Evolutionary conservation across 805 yeast genomes (phyloP).

Genomic region (Myxozyma geophila): DNA sequence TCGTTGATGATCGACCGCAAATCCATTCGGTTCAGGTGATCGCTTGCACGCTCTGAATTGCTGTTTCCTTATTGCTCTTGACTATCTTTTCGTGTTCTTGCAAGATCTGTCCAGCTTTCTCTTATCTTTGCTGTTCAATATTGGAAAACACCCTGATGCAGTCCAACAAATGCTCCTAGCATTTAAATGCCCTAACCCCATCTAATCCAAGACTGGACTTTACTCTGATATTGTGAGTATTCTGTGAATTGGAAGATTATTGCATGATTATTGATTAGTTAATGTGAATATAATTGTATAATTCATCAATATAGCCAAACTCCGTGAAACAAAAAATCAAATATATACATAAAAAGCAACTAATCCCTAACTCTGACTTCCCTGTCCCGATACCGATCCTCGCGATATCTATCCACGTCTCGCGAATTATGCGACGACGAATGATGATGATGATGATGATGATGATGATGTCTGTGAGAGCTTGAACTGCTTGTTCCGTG

Average conservation of each 20-base stretch:
- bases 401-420: slow-evolving; percentile 11
- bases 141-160: no score
- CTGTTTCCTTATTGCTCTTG: neutral
- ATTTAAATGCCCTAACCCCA: neutral
- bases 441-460: slow-evolving; percentile 10
- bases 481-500: neutral
- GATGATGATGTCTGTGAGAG: slow-evolving; percentile 10
- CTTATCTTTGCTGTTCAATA: no score
- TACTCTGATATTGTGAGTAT: neutral
- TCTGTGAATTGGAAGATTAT: neutral
- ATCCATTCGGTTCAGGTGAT: slow-evolving; percentile 18
- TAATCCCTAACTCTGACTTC: slow-evolving; percentile 2
- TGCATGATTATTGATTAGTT: neutral
- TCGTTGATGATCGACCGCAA: slow-evolving; percentile 24
- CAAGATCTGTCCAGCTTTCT: neutral
- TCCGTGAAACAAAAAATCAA: neutral
- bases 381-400: neutral
- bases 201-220: neutral
- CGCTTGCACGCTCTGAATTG: neutral
- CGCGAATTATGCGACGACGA: slow-evolving; percentile 6
- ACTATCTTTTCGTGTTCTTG: neutral
- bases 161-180: neutral
- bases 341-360: neutral
- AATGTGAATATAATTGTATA: neutral
- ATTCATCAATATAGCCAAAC: neutral